Conservation (phyloP, 2,329 filamentous ascomycete species). For the Diaporthe batatas region DNA sequence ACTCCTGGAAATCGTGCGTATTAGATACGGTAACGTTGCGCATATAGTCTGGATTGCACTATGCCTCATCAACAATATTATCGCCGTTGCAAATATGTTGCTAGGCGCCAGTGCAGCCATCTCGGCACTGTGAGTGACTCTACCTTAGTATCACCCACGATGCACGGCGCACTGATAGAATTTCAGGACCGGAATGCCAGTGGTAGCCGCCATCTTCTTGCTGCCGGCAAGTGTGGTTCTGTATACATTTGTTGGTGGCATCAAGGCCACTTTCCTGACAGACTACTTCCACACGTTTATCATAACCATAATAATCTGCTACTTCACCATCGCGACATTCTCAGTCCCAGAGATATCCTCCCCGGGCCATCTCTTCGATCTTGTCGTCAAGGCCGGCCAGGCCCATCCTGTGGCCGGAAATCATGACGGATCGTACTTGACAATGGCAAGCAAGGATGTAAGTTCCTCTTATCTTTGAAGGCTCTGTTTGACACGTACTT, state of each 20-base stretch:
- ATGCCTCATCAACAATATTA: constrained; percentile 67
- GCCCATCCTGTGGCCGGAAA: constrained; percentile 64
- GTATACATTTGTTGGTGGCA: constrained; percentile 56
- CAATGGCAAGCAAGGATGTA: constrained; percentile 66
- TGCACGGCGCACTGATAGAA: neutral
- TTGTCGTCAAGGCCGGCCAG: constrained; percentile 59
- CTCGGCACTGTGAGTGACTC: constrained; percentile 46
- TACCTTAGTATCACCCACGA: neutral
- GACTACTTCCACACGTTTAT: constrained; percentile 68
- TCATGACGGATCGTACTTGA: constrained; percentile 65
- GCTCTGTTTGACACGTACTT: neutral
- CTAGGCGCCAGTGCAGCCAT: constrained; percentile 60
- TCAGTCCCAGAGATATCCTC: constrained; percentile 59
- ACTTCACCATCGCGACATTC: constrained; percentile 58
- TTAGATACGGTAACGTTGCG: constrained; percentile 61
- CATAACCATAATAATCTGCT: constrained; percentile 65
- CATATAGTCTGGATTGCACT: constrained; percentile 66
- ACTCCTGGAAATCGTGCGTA: constrained; percentile 64
- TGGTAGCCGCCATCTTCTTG: constrained; percentile 61
- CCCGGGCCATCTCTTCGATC: constrained; percentile 61
- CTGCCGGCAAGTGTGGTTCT: constrained; percentile 55
- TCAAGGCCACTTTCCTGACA: constrained; percentile 60
- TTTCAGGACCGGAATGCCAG: constrained; percentile 38
- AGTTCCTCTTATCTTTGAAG: neutral
- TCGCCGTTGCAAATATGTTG: constrained; percentile 67